Base-by-base conservation (phyloP, 1,284 basidiomycete genomes). In the Trichosporon sp. region DNA sequence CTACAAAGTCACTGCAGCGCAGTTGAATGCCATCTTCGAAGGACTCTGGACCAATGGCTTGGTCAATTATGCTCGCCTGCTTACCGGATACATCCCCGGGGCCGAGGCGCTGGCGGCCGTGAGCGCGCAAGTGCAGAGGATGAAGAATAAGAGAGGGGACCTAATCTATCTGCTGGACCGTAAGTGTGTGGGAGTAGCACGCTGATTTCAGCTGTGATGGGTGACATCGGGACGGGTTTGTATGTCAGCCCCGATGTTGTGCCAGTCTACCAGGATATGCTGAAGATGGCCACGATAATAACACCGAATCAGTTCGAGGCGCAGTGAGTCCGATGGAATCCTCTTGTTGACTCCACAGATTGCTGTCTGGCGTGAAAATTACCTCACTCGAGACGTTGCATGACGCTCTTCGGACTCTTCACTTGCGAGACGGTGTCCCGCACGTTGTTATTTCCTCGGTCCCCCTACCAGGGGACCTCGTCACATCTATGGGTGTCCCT, bases 261-360 rank as follows among this genome's bases (percentile, higher is more conserved):
- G 68, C 94, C 95, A 0, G 88, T 95, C 65, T 99, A 99, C 85
- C 89, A 90, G 67, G 77, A 81, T 19, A 89, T 99, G 84, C 87
- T 99, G 1, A 87, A 88, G 16, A 85, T 91, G 26, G 91, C 96
- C 1, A 93, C 92, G 0, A 91, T 98, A 70, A 96, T 98, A 75
- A 96, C 96, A 0, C 96, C 96, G 0, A 99, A 99, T 81, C 97
- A 96, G 88, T 99, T 96, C 76, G 97, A 99, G 85, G 92, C 92
- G 69, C 95, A 98, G 93, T 96, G 43, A 31, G 64, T 40, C 31
- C n/a, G 6, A 10, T 12, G 32, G 59, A 66, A 70, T 43, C 71
- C 32, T 3, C 38, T 10, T 11, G 31, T 68, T 66, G 32, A 51
- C 51, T 16, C 11, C 78, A n/a, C n/a, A 94, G 92, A 83, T 87